A percentile compares a stretch with the other conserved stretches of the same genome.
Evolutionary conservation across 768 basidiomycete species (phyloP).

Genomic region (Ramaria sp.): DNA sequence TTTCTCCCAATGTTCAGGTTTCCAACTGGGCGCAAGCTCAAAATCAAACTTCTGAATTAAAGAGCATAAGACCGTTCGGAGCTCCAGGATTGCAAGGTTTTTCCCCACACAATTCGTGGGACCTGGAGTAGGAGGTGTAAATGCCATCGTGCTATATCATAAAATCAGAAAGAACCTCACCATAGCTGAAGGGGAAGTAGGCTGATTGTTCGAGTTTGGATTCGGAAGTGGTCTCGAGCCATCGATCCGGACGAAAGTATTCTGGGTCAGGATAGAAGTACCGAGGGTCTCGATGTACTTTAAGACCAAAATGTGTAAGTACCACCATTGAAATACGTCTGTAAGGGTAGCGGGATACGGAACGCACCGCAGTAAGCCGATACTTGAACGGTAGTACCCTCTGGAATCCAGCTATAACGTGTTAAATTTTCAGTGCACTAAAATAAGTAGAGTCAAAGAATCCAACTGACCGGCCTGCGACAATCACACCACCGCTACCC

Average conservation of each 20-base stretch:
- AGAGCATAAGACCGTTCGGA: constrained; percentile 27
- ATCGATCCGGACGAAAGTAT: constrained; percentile 32
- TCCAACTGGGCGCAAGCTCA: constrained; percentile 23
- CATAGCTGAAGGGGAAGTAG: constrained; percentile 7
- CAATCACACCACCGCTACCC: constrained; percentile 25
- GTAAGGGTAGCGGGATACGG: too few relatives aligned
- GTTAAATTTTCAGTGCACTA: neutral
- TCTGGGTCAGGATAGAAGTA: constrained; percentile 36
- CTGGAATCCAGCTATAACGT: neutral
- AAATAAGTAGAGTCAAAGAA: neutral
- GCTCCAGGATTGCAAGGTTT: constrained; percentile 31
- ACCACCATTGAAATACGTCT: too few relatives aligned
- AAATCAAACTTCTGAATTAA: constrained; percentile 30
- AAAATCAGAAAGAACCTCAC: neutral
- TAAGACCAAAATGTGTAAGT: neutral
- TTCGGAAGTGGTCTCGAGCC: constrained; percentile 15
- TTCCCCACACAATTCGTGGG: constrained; percentile 42
- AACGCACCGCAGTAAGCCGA: neutral
- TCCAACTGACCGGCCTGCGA: constrained; percentile 30
- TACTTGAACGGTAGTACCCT: neutral
- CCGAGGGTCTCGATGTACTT: constrained; percentile 34
- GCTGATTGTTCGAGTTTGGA: neutral
- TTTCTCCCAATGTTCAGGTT: constrained; percentile 17
- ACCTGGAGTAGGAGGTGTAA: constrained; percentile 35
- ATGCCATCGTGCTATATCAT: neutral